A percentile compares a stretch with the other conserved stretches of the same genome.
phyloP scores from a whole-genome alignment of 805 yeast genomes.

The Zygosaccharomyces gambellarensis region DNA sequence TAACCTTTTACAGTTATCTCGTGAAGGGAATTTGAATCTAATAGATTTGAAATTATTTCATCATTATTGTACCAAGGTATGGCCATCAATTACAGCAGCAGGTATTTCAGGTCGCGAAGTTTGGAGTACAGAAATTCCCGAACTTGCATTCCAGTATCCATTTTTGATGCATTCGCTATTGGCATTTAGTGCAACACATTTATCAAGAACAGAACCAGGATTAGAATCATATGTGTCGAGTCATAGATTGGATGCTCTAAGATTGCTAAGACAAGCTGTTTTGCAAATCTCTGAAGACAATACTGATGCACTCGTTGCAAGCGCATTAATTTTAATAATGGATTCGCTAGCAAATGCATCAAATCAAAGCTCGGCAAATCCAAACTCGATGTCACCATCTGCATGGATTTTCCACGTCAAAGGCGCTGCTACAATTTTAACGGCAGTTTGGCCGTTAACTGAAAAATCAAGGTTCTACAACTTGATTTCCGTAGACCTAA shows the following conservation, averaged over 20 bases:
- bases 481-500: slow-evolving; percentile 78
- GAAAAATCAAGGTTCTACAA: slow-evolving; percentile 61
- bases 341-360: slow-evolving; percentile 93
- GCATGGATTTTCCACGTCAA: slow-evolving; percentile 97
- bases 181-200: slow-evolving; percentile 89
- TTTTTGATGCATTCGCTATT: slow-evolving; percentile 87
- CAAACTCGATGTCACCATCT: slow-evolving; percentile 69
- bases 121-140: slow-evolving; percentile 86
- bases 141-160: slow-evolving; percentile 81
- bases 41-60: slow-evolving; percentile 78
- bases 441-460: slow-evolving; percentile 93
- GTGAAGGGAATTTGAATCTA: slow-evolving; percentile 49
- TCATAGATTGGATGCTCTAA: slow-evolving; percentile 82
- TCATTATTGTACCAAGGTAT: slow-evolving; percentile 80
- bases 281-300: slow-evolving; percentile 76
- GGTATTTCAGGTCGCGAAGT: slow-evolving; percentile 77
- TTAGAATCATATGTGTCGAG: slow-evolving; percentile 76
- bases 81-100: slow-evolving; percentile 83
- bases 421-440: slow-evolving; percentile 92
- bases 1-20: slow-evolving; percentile 23
- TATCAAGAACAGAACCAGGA: slow-evolving; percentile 70
- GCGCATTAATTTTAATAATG: slow-evolving; percentile 83
- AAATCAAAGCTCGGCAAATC: slow-evolving; percentile 29
- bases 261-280: slow-evolving; percentile 79
- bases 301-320: slow-evolving; percentile 89